These are phyloP conservation scores for Curvularia eragrostidis DNA, from an alignment of 2,329 filamentous ascomycete species.

Conservation along the genomic window DNA sequence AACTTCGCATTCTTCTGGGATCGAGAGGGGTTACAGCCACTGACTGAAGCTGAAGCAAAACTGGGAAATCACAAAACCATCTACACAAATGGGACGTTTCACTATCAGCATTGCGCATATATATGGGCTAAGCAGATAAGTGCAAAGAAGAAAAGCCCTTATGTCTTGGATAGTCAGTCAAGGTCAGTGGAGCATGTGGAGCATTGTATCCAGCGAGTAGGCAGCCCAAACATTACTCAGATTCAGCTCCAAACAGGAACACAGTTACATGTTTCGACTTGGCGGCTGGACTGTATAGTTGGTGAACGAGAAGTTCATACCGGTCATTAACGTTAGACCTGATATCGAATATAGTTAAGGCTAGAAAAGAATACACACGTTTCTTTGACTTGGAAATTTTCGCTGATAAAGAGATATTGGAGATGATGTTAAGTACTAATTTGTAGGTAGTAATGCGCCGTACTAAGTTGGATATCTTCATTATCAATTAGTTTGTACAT, in stretches of 20 bases:
- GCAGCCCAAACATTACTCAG: background rate
- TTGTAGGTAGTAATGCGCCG: no score
- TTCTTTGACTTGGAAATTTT: no score
- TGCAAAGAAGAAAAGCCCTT: background rate
- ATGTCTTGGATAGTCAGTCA: background rate
- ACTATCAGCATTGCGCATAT: background rate
- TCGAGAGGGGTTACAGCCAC: background rate
- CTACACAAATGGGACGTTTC: background rate
- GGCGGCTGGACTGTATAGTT: background rate
- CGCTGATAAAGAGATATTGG: no score
- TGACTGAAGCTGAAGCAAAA: background rate
- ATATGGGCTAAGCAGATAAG: background rate
- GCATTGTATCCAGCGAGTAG: background rate
- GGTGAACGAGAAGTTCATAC: background rate
- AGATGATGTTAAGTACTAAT: no score
- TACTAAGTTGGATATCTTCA: no score
- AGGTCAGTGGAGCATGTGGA: background rate
- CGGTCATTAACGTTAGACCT: background rate
- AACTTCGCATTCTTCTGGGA: background rate
- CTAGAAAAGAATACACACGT: no score
- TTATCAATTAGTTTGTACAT: no score
- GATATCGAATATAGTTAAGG: no score
- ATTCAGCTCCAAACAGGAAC: background rate
- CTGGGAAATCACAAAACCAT: background rate
- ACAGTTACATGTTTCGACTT: background rate